Conservation (phyloP, 805 yeast genomes). For the Sugiyamaella valdiviana region DNA sequence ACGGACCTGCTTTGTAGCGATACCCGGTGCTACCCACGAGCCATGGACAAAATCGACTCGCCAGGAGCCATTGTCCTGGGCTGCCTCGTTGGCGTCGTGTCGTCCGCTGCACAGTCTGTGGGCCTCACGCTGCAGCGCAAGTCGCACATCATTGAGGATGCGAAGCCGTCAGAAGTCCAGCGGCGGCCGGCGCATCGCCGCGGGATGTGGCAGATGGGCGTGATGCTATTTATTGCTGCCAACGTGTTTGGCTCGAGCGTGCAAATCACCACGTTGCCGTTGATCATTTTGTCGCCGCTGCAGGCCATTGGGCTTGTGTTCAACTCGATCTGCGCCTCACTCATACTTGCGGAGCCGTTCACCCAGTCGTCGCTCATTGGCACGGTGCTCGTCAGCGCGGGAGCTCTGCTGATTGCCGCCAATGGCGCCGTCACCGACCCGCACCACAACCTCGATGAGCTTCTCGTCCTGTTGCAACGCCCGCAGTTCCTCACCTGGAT, state of each 20-base stretch:
- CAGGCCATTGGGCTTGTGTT: conserved; percentile 87
- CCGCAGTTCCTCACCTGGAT: conserved; percentile 56
- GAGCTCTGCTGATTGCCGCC: conserved; percentile 72
- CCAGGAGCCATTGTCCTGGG: conserved; percentile 42
- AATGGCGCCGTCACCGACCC: conserved; percentile 59
- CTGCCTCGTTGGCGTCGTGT: conserved; percentile 61
- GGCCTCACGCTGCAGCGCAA: conserved; percentile 80
- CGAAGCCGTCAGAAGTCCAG: conserved; percentile 23
- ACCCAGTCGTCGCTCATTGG: conserved; percentile 54
- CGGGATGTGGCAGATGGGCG: conserved; percentile 69
- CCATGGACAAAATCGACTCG: conserved; percentile 13
- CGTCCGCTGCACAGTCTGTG: conserved; percentile 73
- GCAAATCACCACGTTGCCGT: conserved; percentile 77
- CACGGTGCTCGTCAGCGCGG: conserved; percentile 59
- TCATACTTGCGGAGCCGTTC: conserved; percentile 63
- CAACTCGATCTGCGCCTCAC: conserved; percentile 65
- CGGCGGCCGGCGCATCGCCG: conserved; percentile 35
- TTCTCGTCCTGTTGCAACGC: conserved; percentile 38
- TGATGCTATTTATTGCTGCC: conserved; percentile 60
- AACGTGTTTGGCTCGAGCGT: conserved; percentile 76
- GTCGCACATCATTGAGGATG: conserved; percentile 52
- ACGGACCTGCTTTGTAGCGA: neutral
- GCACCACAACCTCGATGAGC: conserved; percentile 44
- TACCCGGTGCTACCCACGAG: neutral
- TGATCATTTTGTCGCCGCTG: conserved; percentile 71